A percentile compares a stretch with the other conserved stretches of the same genome.
phyloP scores from a whole-genome alignment of 1,139 yeast species.

The Zygosaccharomyces pseudobailii region DNA sequence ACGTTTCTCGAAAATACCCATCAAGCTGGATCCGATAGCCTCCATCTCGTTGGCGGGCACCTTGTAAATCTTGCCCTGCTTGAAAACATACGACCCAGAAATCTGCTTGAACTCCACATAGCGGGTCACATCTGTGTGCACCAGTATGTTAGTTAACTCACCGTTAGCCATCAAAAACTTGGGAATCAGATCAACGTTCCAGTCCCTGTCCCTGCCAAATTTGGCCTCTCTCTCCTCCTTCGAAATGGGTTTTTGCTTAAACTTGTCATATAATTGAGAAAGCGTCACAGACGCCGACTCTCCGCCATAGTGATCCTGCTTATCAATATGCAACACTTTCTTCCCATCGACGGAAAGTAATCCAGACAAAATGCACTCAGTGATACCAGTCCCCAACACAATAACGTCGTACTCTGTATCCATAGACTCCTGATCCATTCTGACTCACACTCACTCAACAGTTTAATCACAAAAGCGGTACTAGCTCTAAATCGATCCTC shows the following conservation, averaged over 20 bases:
- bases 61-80: conserved; percentile 85
- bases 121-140: conserved; percentile 92
- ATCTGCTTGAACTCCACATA: conserved; percentile 95
- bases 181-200: conserved; percentile 97
- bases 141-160: conserved; percentile 89
- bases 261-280: conserved; percentile 58
- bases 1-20: conserved; percentile 96
- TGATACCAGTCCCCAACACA: conserved; percentile 80
- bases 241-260: conserved; percentile 70
- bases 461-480: neutral
- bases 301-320: conserved; percentile 95
- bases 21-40: conserved; percentile 84
- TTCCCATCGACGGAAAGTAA: conserved; percentile 92
- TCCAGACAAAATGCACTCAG: conserved; percentile 95
- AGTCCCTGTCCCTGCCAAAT: conserved; percentile 89
- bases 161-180: conserved; percentile 98
- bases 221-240: conserved; percentile 42
- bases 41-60: conserved; percentile 91
- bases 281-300: conserved; percentile 51
- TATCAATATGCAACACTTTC: conserved; percentile 92
- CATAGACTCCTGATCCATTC: conserved; percentile 44
- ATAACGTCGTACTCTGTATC: conserved; percentile 95
- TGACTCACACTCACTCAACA: neutral
- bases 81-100: conserved; percentile 87
- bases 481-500: neutral